Evolutionary conservation across 2,329 filamentous ascomycete genomes (phyloP).

Genomic region (Ophiostoma himal-ulmi): DNA sequence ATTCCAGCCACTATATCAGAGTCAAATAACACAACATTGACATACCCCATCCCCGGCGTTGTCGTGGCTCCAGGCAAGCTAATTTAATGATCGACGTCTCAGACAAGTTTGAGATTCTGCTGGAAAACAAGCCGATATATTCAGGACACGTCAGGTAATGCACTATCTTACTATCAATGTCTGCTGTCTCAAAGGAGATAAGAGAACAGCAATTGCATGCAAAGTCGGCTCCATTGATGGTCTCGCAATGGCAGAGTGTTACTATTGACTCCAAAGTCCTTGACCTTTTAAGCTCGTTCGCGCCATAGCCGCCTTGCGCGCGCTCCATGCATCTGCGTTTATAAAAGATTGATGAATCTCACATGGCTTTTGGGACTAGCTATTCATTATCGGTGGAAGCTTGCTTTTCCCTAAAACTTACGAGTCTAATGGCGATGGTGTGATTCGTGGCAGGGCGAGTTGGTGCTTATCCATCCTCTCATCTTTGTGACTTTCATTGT

Average conservation of each 20-base stretch:
- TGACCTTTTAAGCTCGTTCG: neutral
- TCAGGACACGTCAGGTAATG: neutral
- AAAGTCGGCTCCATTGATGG: too few species aligned
- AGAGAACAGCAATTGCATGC: too few species aligned
- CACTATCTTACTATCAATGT: neutral
- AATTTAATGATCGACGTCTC: constrained; percentile 10
- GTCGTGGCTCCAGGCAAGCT: neutral
- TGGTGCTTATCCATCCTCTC: neutral
- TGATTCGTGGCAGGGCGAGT: neutral
- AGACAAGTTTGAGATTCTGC: constrained; percentile 10
- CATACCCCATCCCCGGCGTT: neutral
- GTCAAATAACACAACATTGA: neutral
- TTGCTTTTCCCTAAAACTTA: too few species aligned
- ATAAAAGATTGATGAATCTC: neutral
- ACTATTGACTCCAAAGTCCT: neutral
- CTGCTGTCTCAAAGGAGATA: neutral
- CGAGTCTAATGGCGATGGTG: neutral
- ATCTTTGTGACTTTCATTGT: neutral
- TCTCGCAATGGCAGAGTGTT: neutral
- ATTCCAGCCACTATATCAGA: neutral
- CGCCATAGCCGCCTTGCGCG: too few species aligned
- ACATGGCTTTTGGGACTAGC: neutral
- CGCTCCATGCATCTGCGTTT: neutral
- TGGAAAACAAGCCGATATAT: constrained; percentile 7
- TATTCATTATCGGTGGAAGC: neutral